Evolutionary conservation across 1,284 basidiomycete species (phyloP), one percentile per base, ranked within the genome.

Genomic region (Farysia itapuensis): DNA sequence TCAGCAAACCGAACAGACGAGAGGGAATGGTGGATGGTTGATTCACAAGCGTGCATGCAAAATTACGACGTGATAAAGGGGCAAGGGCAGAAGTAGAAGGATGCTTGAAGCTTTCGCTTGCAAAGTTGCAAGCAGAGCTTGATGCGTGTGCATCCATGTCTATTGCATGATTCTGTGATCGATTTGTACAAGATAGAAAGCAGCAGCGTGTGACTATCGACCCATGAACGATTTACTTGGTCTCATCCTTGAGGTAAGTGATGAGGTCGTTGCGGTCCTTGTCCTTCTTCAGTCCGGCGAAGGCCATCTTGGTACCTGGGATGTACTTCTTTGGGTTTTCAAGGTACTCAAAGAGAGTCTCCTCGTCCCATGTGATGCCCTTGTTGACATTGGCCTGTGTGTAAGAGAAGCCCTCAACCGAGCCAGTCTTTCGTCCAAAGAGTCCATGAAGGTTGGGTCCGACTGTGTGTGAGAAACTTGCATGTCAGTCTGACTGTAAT

Each of bases 321-420:
- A 73, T 73, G 65, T 86, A 88, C 85, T 94, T 94, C 84, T 96
- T 96, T 57, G 92, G 92, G 84, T 96, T 91, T 81, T 75, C 77
- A 51, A 93, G 85, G 80, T 93, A 93, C 58, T 92, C 90, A 75
- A 91, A 94, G 23, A 94, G 82, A n/a, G 89, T 91, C n/a, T 84
- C 41, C 79, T 89, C 86, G 26, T 82, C 79, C 83, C 95, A 98
- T 34, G 80, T 81, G 60, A 98, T 82, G 50, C 86, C 92, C 84
- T 95, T 96, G 84, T 90, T 95, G 60, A 94, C 81, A 81, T 98
- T 98, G 75, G 94, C 94, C 52, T 89, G 85, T 43, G 93, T 94
- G 83, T 95, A 97, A 12, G 86, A 86, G 85, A 83, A 98, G 52
- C 86, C 87, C 23, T 87, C 85, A 32, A 82, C 89, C 74, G 89